Evolutionary conservation across 2,329 filamentous ascomycete genomes (phyloP).

Genomic region (Fusarium globosum): DNA sequence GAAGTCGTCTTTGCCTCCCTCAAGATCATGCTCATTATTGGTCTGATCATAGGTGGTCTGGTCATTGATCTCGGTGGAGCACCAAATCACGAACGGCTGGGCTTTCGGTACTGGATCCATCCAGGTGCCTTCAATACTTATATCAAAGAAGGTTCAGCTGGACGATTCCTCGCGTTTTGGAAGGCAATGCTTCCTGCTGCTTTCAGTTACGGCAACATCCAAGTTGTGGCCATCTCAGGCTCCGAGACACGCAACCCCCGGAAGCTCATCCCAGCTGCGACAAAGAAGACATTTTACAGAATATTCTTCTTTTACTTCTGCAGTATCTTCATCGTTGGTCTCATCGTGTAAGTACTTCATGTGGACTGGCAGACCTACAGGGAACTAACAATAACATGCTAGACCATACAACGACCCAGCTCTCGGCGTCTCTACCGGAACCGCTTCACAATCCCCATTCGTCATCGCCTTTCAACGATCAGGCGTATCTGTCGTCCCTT

Average conservation of each 20-base stretch:
- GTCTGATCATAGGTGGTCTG: neutral
- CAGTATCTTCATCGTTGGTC: neutral
- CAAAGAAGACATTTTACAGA: neutral
- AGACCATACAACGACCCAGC: neutral
- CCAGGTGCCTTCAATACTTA: neutral
- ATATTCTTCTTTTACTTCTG: constrained; percentile 1
- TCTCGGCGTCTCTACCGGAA: neutral
- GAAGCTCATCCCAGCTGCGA: neutral
- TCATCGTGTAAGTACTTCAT: neutral
- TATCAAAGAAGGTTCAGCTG: neutral
- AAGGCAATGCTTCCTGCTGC: neutral
- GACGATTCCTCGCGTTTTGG: neutral
- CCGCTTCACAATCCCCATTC: neutral
- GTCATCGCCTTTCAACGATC: neutral
- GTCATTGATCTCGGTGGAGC: neutral
- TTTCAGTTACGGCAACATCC: neutral
- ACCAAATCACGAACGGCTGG: neutral
- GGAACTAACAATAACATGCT: rapidly evolving
- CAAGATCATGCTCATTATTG: neutral
- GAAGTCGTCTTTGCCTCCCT: neutral
- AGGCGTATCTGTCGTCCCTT: neutral
- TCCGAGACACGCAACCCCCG: neutral
- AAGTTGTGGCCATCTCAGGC: neutral
- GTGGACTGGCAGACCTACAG: rapidly evolving
- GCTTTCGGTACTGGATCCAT: neutral